Base-by-base conservation (phyloP, 2,329 filamentous ascomycete species). In the Stemphylium beticola region DNA sequence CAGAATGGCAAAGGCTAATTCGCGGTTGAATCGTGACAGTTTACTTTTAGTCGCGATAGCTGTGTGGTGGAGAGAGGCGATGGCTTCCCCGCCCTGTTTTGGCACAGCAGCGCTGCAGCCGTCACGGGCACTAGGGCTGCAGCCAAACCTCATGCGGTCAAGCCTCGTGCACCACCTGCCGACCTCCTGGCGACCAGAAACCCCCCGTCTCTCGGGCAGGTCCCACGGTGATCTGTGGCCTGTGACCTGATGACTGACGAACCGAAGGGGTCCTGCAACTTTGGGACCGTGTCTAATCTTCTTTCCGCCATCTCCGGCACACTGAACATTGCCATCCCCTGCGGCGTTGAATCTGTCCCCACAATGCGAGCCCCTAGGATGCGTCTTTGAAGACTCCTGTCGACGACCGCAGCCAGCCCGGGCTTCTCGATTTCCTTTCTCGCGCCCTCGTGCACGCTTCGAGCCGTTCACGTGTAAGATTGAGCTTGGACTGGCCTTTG, bases 401-500 rank as follows among this genome's bases (percentile, higher is more conserved):
- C 39, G 40, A 50, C 51, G 46, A 47, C 32, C 47, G 43, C 52
- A 46, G 41, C 22, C 49, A 47, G 49, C 31, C 31, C 37, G 48
- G 34, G 26, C 49, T 47, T 34, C 39, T 32, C 49, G 38, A 43
- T 38, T 38, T 45, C 54, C 22, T 53, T 34, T 31, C 40, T 44
- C 49, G 57, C 45, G 57, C 66, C 65, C 65, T 63, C 67, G 68
- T 71, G 68, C 68, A 66, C 62, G 60, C 60, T 53, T 60, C 57
- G 42, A 58, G 55, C 49, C 56, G 57, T 52, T 63, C 54, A 57
- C 55, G 43, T 55, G 61, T 58, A 58, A 62, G 58, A 56, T 61
- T 61, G 55, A 26, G 39, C 41, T 43, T 29, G 62, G 49, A 55
- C 55, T 54, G 56, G 57, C 55, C 49, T 58, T 50, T 59, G 63